A percentile compares a stretch with the other conserved stretches of the same genome.
Evolutionary conservation across 306 rosid species (phyloP).

Genomic region (Quercus bicolor): DNA sequence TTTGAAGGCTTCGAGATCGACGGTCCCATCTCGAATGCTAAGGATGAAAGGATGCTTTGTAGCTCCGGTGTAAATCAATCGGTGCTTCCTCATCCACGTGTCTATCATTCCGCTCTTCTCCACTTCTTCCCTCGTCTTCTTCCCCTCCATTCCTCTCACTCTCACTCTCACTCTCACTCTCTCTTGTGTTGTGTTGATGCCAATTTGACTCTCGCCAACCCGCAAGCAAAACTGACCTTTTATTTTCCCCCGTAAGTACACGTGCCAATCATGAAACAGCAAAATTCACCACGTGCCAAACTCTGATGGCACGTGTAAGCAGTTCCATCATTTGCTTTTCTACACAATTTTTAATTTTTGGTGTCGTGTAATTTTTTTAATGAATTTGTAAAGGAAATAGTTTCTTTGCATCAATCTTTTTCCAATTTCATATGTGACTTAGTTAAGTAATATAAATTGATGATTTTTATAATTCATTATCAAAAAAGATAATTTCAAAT

Average conservation of each 20-base stretch:
- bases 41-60: constrained; percentile 75
- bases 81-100: constrained; percentile 70
- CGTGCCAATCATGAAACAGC: background rate
- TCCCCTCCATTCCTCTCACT: background rate
- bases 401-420: too few species aligned
- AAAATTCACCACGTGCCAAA: background rate
- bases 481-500: too few species aligned
- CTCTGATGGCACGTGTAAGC: background rate
- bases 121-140: constrained; percentile 24
- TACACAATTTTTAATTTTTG: too few species aligned
- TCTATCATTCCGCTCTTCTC: constrained; percentile 35
- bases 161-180: background rate
- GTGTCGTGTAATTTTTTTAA: too few species aligned
- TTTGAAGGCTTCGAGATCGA: constrained; percentile 58
- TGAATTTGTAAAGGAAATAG: too few species aligned
- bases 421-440: too few species aligned
- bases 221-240: background rate
- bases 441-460: too few species aligned
- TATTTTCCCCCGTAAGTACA: background rate
- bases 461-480: too few species aligned
- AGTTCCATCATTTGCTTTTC: too few species aligned
- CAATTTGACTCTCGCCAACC: background rate
- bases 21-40: constrained; percentile 59
- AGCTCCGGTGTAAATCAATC: constrained; percentile 44
- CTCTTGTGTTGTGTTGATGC: background rate